phyloP scores from a whole-genome alignment of 2,329 filamentous ascomycete genomes.

The Alternaria arborescens region DNA sequence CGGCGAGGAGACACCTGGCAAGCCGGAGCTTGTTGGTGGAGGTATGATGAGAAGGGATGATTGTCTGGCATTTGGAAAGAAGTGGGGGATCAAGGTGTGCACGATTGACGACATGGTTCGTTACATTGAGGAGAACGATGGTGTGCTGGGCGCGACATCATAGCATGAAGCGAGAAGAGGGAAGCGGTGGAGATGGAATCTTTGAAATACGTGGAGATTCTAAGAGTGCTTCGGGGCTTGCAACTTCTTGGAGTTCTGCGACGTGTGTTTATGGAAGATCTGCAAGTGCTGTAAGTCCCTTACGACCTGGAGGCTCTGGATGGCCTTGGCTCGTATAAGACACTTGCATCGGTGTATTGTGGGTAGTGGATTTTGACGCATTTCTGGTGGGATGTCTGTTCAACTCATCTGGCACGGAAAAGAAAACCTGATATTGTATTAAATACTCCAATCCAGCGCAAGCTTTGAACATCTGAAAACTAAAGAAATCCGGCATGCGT shows the following conservation, averaged over 20 bases:
- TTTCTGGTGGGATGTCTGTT: neutral
- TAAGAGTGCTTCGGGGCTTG: neutral
- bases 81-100: slow-evolving; percentile 90
- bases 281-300: neutral
- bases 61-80: slow-evolving; percentile 85
- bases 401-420: neutral
- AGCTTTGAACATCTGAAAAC: neutral
- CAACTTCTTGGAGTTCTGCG: neutral
- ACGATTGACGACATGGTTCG: slow-evolving; percentile 90
- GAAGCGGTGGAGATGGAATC: slow-evolving; percentile 3
- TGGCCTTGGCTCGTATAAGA: neutral
- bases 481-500: neutral
- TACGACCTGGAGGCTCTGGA: neutral
- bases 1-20: slow-evolving; percentile 74
- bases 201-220: neutral
- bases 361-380: neutral
- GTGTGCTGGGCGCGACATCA: slow-evolving; percentile 36
- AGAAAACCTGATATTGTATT: neutral
- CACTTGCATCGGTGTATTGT: neutral
- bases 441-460: slow-evolving; percentile 7
- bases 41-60: slow-evolving; percentile 93
- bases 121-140: slow-evolving; percentile 80
- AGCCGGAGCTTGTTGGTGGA: slow-evolving; percentile 70
- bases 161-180: slow-evolving; percentile 17
- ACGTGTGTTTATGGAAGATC: neutral